These are phyloP conservation scores for Tulasnella sp. DNA, from an alignment of 768 basidiomycete genomes.

Conservation along the genomic window DNA sequence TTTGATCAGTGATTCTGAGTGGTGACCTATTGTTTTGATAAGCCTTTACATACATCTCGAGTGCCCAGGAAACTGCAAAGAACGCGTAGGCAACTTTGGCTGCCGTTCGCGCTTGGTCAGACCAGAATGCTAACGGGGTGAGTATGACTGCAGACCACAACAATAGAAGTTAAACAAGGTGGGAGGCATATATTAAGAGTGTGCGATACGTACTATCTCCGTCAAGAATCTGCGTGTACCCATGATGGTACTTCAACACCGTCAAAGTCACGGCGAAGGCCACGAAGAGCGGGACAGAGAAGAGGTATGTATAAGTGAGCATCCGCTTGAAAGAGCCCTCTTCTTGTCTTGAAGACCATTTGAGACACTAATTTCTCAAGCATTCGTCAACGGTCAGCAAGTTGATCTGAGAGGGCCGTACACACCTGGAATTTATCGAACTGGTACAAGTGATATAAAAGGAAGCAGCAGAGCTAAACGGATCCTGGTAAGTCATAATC, in stretches of 20 bases:
- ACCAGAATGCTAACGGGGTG: neutral
- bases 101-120: constrained; percentile 44
- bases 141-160: neutral
- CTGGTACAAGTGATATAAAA: neutral
- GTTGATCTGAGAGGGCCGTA: constrained; percentile 61
- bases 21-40: constrained; percentile 31
- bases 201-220: neutral
- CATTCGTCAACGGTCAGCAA: constrained; percentile 40
- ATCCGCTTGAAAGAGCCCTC: neutral
- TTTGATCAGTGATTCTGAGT: constrained; percentile 23
- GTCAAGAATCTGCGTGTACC: neutral
- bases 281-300: neutral
- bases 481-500: neutral
- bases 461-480: neutral
- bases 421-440: constrained; percentile 23
- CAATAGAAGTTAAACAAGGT: neutral
- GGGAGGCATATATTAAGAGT: neutral
- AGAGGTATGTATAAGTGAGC: neutral
- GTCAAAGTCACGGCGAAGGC: neutral
- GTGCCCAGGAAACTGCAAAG: constrained; percentile 61
- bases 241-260: neutral
- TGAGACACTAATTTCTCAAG: constrained; percentile 23
- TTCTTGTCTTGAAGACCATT: neutral
- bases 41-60: constrained; percentile 12
- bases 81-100: constrained; percentile 55